Conservation (phyloP, 202 grass and related monocot genomes). For the Cymbopogon flexuosus region DNA sequence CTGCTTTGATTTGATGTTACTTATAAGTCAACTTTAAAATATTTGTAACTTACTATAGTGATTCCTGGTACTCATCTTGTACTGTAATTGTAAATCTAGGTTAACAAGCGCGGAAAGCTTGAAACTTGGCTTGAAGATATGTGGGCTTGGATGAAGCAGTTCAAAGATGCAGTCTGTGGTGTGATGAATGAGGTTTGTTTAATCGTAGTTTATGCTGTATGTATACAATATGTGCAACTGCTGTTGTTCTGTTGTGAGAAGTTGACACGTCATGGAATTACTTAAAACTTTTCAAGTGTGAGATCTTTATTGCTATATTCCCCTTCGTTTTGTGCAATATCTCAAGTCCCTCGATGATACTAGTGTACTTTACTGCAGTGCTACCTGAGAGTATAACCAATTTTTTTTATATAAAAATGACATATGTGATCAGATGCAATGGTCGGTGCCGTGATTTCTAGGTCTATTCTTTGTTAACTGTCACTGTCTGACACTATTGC, state of each 20-base stretch:
- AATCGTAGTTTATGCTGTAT: not conserved
- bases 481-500: conserved; percentile 30
- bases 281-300: not conserved
- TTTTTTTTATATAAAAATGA: conserved; percentile 13
- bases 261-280: conserved; percentile 32
- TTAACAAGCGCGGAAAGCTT: conserved; percentile 63
- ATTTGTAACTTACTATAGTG: conserved; percentile 8
- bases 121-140: conserved; percentile 86
- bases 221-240: conserved; percentile 1
- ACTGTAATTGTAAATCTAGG: conserved; percentile 47
- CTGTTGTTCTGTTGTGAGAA: not conserved
- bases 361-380: not conserved
- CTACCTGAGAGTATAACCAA: not conserved
- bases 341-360: not conserved
- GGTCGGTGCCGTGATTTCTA: not conserved
- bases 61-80: conserved; percentile 35
- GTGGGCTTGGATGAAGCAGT: conserved; percentile 80
- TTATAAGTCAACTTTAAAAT: not conserved
- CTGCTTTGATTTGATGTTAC: conserved; percentile 22
- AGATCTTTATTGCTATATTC: conserved; percentile 1
- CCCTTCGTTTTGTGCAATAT: not conserved
- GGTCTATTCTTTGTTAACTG: conserved; percentile 11
- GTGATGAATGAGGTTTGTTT: conserved; percentile 63
- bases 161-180: conserved; percentile 68
- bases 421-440: conserved; percentile 17